Percentiles rank a stretch among this genome's conserved stretches.
These are phyloP conservation scores for Coleophoma eucalyptorum DNA, from an alignment of 2,329 filamentous ascomycete genomes.

Conservation along the genomic window DNA sequence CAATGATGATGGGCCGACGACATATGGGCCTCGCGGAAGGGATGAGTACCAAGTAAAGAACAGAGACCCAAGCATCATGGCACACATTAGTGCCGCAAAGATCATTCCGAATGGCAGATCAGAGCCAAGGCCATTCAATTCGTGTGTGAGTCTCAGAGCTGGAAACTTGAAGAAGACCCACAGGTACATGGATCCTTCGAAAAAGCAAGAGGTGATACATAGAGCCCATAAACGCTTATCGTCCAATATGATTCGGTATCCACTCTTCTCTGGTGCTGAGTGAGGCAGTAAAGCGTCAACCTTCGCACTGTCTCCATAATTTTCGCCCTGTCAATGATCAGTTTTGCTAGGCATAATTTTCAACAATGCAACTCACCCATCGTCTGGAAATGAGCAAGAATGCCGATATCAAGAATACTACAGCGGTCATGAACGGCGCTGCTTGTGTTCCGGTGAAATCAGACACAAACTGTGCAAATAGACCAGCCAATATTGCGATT, in stretches of 20 bases:
- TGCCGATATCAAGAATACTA: conserved; percentile 34
- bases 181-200: conserved; percentile 57
- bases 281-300: not conserved
- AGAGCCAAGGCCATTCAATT: conserved; percentile 29
- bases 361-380: conserved; percentile 38
- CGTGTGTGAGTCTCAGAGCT: conserved; percentile 39
- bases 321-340: conserved; percentile 35
- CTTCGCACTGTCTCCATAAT: conserved; percentile 34
- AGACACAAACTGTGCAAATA: conserved; percentile 46
- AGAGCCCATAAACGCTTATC: conserved; percentile 43
- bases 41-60: conserved; percentile 35
- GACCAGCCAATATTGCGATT: conserved; percentile 47
- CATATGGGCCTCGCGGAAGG: conserved; percentile 4
- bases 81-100: conserved; percentile 54
- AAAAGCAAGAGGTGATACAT: conserved; percentile 46
- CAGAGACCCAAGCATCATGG: conserved; percentile 53
- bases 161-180: conserved; percentile 60
- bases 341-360: not conserved
- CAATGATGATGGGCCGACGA: conserved; percentile 15
- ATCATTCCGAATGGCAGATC: conserved; percentile 45
- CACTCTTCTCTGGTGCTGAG: conserved; percentile 7
- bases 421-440: conserved; percentile 46
- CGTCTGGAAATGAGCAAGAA: conserved; percentile 38
- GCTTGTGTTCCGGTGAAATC: conserved; percentile 39
- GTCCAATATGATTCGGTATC: conserved; percentile 4